Percentiles rank a stretch among this genome's conserved stretches.
phyloP scores from a whole-genome alignment of 176 grass and related monocot genomes.

The Avena atlantica region DNA sequence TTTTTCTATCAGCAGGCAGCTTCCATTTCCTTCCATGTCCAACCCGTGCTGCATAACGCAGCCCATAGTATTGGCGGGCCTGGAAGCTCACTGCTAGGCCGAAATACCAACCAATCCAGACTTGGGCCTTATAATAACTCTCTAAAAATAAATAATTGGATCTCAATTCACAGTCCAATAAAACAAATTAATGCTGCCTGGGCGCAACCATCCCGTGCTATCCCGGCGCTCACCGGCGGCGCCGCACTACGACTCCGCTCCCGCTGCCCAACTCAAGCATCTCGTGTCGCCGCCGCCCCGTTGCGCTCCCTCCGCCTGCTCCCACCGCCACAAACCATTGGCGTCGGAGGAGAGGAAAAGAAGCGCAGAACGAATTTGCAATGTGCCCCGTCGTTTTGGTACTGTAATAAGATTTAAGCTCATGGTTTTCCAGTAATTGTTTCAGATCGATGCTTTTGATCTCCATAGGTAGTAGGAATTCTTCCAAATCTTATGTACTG shows the following conservation, averaged over 20 bases:
- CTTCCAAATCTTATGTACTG: background rate
- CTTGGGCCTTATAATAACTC: background rate
- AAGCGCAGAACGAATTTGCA: background rate
- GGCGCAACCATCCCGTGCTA: background rate
- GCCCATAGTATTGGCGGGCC: no score
- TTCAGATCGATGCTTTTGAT: background rate
- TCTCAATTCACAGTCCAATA: background rate
- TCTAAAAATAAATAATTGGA: background rate
- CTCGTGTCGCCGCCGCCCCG: background rate
- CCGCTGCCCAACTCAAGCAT: background rate
- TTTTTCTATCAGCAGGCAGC: no score
- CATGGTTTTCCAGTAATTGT: background rate
- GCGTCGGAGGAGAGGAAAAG: background rate
- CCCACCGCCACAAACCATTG: background rate
- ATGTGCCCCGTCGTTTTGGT: background rate
- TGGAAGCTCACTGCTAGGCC: no score
- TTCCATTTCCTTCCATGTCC: no score
- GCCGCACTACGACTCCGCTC: background rate
- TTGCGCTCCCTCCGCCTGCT: background rate
- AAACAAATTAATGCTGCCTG: background rate
- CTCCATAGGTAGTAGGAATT: background rate
- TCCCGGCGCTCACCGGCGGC: background rate
- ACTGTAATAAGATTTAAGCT: slow-evolving; percentile 26
- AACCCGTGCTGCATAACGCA: no score
- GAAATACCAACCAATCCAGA: background rate